These are phyloP conservation scores for Tulasnella sp. DNA, from an alignment of 768 basidiomycete genomes.

Conservation along the genomic window DNA sequence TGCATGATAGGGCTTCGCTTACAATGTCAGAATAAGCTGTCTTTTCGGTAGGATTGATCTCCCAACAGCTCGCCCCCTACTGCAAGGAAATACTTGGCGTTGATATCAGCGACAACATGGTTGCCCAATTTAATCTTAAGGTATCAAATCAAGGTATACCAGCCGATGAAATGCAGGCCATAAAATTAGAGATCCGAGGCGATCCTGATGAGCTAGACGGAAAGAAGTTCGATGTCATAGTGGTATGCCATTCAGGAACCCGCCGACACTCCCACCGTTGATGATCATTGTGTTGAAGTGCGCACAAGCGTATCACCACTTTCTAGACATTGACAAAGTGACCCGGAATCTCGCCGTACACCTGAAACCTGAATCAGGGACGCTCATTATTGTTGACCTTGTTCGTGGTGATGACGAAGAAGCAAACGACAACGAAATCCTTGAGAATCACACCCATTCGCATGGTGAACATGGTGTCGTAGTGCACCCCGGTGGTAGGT, in stretches of 20 bases:
- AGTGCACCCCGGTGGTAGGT: not conserved
- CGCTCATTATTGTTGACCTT: slow-evolving; percentile 46
- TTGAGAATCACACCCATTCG: not conserved
- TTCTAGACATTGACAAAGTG: slow-evolving; percentile 35
- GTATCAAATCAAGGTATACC: slow-evolving; percentile 53
- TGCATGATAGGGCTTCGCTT: not conserved
- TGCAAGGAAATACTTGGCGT: slow-evolving; percentile 55
- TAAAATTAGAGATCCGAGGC: slow-evolving; percentile 32
- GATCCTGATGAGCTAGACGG: slow-evolving; percentile 37
- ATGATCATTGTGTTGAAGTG: slow-evolving; percentile 32
- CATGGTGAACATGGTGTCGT: not conserved
- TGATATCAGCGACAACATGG: slow-evolving; percentile 58
- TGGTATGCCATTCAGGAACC: slow-evolving; percentile 34
- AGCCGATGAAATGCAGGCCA: slow-evolving; percentile 27
- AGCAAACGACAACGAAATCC: slow-evolving; percentile 13
- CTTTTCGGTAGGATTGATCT: slow-evolving; percentile 41
- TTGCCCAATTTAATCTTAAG: slow-evolving; percentile 48
- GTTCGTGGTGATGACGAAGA: slow-evolving; percentile 18
- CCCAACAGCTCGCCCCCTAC: slow-evolving; percentile 45
- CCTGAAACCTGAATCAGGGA: slow-evolving; percentile 46
- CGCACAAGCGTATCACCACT: slow-evolving; percentile 49
- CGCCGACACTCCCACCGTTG: not conserved
- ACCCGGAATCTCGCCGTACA: slow-evolving; percentile 41
- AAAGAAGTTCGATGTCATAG: slow-evolving; percentile 50
- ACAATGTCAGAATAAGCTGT: not conserved